phyloP scores from a whole-genome alignment of 1,284 basidiomycete species.

The Cerrena zonata region DNA sequence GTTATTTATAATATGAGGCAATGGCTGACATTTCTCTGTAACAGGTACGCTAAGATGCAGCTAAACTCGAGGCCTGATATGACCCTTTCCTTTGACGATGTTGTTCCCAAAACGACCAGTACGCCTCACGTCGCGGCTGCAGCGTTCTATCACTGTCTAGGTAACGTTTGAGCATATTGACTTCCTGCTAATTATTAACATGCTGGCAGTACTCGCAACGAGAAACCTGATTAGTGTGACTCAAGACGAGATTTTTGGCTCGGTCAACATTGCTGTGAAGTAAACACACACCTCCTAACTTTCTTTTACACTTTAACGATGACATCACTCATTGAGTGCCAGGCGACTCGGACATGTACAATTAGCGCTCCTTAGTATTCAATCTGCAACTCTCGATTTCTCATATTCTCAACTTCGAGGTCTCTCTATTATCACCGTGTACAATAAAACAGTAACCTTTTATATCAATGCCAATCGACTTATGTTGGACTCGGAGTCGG shows the following conservation, averaged over 20 bases:
- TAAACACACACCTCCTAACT: background rate
- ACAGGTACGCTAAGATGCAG: conserved; percentile 75
- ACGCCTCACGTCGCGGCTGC: conserved; percentile 71
- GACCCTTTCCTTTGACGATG: conserved; percentile 53
- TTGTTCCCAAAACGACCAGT: conserved; percentile 60
- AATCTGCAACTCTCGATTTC: too few relatives aligned
- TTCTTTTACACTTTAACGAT: background rate
- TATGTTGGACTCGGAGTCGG: conserved; percentile 4
- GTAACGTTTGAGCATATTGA: conserved; percentile 34
- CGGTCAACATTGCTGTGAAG: conserved; percentile 36
- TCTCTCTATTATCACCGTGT: too few relatives aligned
- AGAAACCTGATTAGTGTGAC: conserved; percentile 53
- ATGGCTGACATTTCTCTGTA: background rate
- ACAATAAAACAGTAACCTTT: too few relatives aligned
- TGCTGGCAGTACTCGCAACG: conserved; percentile 52
- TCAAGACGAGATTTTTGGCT: conserved; percentile 51
- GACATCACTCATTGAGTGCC: background rate
- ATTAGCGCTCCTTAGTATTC: too few relatives aligned
- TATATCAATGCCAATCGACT: too few relatives aligned
- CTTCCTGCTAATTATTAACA: conserved; percentile 6
- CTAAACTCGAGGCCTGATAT: conserved; percentile 47
- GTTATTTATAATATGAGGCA: background rate
- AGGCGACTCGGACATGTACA: background rate
- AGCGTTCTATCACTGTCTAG: conserved; percentile 76
- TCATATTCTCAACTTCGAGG: too few relatives aligned